phyloP scores from a whole-genome alignment of 2,329 filamentous ascomycete species.

The Amesomyces nigricolor region DNA sequence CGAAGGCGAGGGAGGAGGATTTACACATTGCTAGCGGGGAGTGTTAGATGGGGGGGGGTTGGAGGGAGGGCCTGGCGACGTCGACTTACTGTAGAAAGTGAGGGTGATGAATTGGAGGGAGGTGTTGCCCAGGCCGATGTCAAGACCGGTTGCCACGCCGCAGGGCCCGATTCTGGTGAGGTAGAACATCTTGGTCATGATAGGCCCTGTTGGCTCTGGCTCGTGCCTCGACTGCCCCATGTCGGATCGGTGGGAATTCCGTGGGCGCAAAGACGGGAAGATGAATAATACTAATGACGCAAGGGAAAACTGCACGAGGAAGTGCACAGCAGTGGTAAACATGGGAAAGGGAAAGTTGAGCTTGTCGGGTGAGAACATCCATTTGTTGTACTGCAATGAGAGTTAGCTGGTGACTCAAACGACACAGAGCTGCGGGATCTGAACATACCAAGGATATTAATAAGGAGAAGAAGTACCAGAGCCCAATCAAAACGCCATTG shows the following conservation, averaged over 20 bases:
- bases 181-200: conserved; percentile 89
- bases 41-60: neutral
- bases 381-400: conserved; percentile 87
- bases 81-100: conserved; percentile 78
- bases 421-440: neutral
- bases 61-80: neutral
- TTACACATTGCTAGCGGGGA: conserved; percentile 81
- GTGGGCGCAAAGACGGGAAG: conserved; percentile 75
- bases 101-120: conserved; percentile 93
- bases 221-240: conserved; percentile 47
- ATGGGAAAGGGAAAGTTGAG: conserved; percentile 91
- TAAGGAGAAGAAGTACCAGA: conserved; percentile 90
- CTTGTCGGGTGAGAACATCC: conserved; percentile 89
- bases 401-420: conserved; percentile 26
- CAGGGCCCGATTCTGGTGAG: conserved; percentile 87
- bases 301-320: conserved; percentile 87
- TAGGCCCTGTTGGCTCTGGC: conserved; percentile 48
- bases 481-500: conserved; percentile 73
- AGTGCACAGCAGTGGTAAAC: conserved; percentile 92
- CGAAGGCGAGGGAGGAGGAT: conserved; percentile 91
- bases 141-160: conserved; percentile 84
- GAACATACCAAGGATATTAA: conserved; percentile 77
- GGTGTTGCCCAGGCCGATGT: conserved; percentile 94
- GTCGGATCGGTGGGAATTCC: conserved; percentile 43
- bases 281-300: conserved; percentile 73